These are phyloP conservation scores for Botrytis porri DNA, from an alignment of 2,329 filamentous ascomycete genomes.

Conservation along the genomic window DNA sequence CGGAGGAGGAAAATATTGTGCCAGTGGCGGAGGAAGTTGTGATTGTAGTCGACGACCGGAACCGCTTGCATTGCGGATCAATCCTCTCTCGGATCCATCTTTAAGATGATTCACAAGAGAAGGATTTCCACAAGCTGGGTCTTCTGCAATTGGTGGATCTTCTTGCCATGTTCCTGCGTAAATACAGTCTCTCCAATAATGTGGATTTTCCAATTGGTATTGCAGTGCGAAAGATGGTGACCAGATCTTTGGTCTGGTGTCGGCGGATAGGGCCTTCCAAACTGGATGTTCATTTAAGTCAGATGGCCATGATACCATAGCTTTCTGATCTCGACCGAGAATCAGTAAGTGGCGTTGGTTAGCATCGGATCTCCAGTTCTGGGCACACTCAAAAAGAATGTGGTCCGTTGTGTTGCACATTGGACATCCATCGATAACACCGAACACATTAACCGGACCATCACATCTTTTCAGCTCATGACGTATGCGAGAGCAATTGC, in stretches of 20 bases:
- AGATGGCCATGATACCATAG: not conserved
- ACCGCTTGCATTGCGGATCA: not conserved
- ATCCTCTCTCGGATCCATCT: not conserved
- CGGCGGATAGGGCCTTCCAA: not conserved
- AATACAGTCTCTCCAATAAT: not conserved
- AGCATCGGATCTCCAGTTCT: not conserved
- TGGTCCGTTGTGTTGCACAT: not conserved
- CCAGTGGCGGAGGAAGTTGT: not conserved
- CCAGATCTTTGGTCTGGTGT: not conserved
- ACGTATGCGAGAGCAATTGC: not conserved
- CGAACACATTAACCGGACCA: not conserved
- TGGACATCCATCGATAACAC: not conserved
- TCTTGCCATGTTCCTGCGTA: not conserved
- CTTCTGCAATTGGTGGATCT: not conserved
- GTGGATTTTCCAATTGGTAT: not conserved
- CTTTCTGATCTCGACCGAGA: not conserved
- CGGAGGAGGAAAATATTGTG: not conserved
- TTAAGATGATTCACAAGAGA: not conserved
- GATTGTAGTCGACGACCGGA: not conserved
- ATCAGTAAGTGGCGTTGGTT: not conserved
- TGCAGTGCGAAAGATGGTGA: not conserved
- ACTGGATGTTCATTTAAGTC: not conserved
- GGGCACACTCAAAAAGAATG: not conserved
- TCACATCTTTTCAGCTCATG: not conserved
- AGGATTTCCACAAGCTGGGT: not conserved